Percentiles rank a stretch among this genome's conserved stretches.
phyloP scores from a whole-genome alignment of 805 yeast species.

The Suhomyces xylopsoci region DNA sequence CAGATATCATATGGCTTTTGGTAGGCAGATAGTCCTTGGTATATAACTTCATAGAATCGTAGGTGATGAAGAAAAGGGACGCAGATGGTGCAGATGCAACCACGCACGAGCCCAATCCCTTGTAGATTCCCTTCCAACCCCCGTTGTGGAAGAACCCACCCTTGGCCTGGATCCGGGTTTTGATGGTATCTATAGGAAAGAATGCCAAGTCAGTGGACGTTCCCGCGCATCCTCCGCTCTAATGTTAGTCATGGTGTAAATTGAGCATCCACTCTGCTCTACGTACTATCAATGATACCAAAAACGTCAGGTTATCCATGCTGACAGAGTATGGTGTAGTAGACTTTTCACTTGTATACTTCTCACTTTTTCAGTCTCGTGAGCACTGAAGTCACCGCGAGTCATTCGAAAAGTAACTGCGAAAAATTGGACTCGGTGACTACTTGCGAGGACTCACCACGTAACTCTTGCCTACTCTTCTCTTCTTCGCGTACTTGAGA shows the following conservation, averaged over 20 bases:
- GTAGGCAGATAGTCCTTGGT: slow-evolving; percentile 34
- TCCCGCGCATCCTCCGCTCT: slow-evolving; percentile 94
- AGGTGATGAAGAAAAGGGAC: slow-evolving; percentile 57
- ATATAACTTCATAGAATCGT: slow-evolving; percentile 65
- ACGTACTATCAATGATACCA: slow-evolving; percentile 35
- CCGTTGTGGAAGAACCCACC: slow-evolving; percentile 94
- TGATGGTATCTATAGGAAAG: slow-evolving; percentile 94
- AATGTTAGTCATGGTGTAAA: slow-evolving; percentile 5
- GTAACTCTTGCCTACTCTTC: slow-evolving; percentile 29
- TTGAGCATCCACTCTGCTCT: neutral
- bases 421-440: neutral
- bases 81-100: slow-evolving; percentile 88
- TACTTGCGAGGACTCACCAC: slow-evolving; percentile 19
- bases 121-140: slow-evolving; percentile 86
- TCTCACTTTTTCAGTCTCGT: slow-evolving; percentile 1
- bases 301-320: slow-evolving; percentile 29
- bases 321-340: neutral
- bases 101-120: slow-evolving; percentile 90
- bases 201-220: slow-evolving; percentile 92
- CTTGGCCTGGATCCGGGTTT: slow-evolving; percentile 90
- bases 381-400: neutral
- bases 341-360: slow-evolving; percentile 1
- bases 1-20: slow-evolving; percentile 76
- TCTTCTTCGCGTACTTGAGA: slow-evolving; percentile 37
- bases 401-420: neutral